phyloP scores from a whole-genome alignment of 345 rosid genomes.

The Bruguiera parviflora region DNA sequence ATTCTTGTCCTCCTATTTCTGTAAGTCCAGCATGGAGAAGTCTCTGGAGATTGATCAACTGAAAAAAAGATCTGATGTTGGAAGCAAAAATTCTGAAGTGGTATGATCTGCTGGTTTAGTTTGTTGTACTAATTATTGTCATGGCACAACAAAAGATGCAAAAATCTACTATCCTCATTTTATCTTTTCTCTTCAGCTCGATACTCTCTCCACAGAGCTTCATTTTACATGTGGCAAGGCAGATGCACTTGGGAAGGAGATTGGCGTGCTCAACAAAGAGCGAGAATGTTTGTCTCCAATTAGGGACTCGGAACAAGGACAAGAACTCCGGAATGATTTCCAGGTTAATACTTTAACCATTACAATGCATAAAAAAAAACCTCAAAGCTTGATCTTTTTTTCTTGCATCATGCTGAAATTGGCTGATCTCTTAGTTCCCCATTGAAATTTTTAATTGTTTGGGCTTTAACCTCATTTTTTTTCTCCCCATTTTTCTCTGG shows the following conservation, averaged over 20 bases:
- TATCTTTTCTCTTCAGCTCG: conserved; percentile 12
- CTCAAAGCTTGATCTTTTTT: no score
- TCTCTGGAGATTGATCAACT: conserved; percentile 54
- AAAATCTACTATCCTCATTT: not conserved
- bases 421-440: no score
- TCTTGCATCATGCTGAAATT: no score
- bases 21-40: conserved; percentile 45
- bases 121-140: not conserved
- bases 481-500: not conserved
- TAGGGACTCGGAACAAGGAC: conserved; percentile 25
- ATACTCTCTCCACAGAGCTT: conserved; percentile 38
- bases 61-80: conserved; percentile 31
- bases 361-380: no score
- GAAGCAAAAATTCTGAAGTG: conserved; percentile 40
- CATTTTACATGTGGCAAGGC: conserved; percentile 33
- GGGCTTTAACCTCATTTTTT: not conserved
- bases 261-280: conserved; percentile 37
- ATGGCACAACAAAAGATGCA: no score
- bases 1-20: not conserved
- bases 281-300: conserved; percentile 40
- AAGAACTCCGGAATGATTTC: conserved; percentile 21
- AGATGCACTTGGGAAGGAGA: conserved; percentile 32
- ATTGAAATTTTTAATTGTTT: no score
- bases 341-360: conserved; percentile 33
- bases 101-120: conserved; percentile 9